Base-by-base conservation (phyloP, 2,329 filamentous ascomycete genomes). In the Pezicula rhizophila region DNA sequence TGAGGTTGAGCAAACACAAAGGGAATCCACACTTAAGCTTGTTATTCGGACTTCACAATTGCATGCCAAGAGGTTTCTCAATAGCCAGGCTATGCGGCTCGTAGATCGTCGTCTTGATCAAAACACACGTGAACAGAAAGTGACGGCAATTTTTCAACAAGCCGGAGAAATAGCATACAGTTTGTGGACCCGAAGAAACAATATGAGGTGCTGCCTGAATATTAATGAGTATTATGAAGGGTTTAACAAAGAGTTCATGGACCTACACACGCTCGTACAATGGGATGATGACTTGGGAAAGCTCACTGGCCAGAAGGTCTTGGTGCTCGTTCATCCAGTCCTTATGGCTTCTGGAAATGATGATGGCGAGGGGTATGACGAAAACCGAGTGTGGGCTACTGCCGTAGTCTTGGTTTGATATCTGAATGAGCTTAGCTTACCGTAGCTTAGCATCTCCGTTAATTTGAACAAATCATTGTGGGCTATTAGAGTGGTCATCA, bases 341-440 rank as follows among this genome's bases (percentile, higher is more conserved):
- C 5, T 57, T 25, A 3, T 34, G 8, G 53, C 42, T 8, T 47
- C 3, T 41, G 57, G 55, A 0, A 56, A 50, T 3, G 51, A 59
- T 44, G 54, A 57, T 14, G 57, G 23, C 3, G 44, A 51, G n/a
- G 40, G 55, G 12, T 58, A 58, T 39, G 45, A 60, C 35, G 17
- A 49, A 4, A 33, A 15, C 35, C 44, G 47, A 39, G 49, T 57
- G 11, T 58, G 54, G 54, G 42, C 45, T 31, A 33, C 45, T 1
- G 55, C 47, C 6, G 54, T 47, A 28, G 56, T 57, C 1, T 17
- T 58, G 52, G 57, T 46, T 46, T 31, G 48, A 57, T 45, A 57
- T 23, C 23, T 23, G 23, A 23, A 23, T 23, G 3, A 3, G 20
- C 20, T 23, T 23, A 23, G 5, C 20, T 23, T 23, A 23, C 20